These are phyloP conservation scores for Geranium brycei DNA, from an alignment of 345 rosid species.

Conservation along the genomic window DNA sequence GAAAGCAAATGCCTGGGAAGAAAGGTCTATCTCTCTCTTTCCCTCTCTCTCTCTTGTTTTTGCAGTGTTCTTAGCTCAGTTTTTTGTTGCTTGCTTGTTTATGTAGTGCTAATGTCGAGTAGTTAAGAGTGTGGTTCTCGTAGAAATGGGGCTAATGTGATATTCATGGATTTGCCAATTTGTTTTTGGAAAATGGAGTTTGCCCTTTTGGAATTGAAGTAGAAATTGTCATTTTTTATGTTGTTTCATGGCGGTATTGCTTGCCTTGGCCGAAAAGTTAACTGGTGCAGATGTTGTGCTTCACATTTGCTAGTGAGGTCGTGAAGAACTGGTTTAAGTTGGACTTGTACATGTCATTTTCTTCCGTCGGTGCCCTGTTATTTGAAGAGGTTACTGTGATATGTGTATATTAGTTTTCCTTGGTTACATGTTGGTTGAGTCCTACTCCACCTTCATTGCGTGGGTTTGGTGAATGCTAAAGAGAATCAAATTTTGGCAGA, in stretches of 20 bases:
- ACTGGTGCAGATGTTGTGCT: no score
- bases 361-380: no score
- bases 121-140: background rate
- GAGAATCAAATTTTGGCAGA: no score
- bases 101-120: background rate
- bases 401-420: no score
- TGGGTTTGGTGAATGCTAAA: no score
- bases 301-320: no score
- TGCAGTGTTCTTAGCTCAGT: background rate
- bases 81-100: background rate
- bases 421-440: no score
- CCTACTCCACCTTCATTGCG: no score
- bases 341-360: no score
- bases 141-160: background rate
- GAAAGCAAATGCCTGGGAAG: slow-evolving; percentile 68
- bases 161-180: background rate
- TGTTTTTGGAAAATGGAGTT: background rate
- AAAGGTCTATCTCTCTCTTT: slow-evolving; percentile 34
- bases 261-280: background rate
- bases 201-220: background rate
- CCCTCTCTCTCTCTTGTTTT: background rate
- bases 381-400: no score
- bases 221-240: background rate
- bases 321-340: no score
- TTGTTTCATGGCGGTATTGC: background rate